These are phyloP conservation scores for Penicillium lagena DNA, from an alignment of 495 filamentous ascomycete species.

Conservation along the genomic window DNA sequence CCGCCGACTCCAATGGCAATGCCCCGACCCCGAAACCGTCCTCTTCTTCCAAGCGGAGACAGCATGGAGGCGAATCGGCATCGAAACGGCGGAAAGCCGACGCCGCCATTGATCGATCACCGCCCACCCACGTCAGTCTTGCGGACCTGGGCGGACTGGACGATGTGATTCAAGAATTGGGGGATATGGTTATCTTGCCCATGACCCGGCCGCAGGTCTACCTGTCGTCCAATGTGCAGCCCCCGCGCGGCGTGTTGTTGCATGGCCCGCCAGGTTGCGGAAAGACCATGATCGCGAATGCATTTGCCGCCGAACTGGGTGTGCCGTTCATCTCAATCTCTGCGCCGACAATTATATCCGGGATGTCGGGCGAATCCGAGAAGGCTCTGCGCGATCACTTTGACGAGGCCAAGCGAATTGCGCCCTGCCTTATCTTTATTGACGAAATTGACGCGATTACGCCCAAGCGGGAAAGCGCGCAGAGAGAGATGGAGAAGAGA, in stretches of 20 bases:
- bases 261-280: slow-evolving; percentile 94
- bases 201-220: slow-evolving; percentile 68
- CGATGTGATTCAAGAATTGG: slow-evolving; percentile 66
- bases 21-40: slow-evolving; percentile 12
- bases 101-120: slow-evolving; percentile 51
- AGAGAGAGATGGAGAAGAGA: slow-evolving; percentile 92
- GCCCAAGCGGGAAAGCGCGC: slow-evolving; percentile 88
- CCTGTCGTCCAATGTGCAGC: slow-evolving; percentile 51
- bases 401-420: slow-evolving; percentile 77
- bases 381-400: slow-evolving; percentile 90
- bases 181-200: slow-evolving; percentile 76
- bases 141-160: slow-evolving; percentile 84
- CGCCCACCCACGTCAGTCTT: slow-evolving; percentile 70
- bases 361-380: slow-evolving; percentile 95
- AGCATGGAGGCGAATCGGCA: slow-evolving; percentile 61
- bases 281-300: slow-evolving; percentile 90
- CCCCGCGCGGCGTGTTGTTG: slow-evolving; percentile 81
- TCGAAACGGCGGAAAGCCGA: slow-evolving; percentile 60
- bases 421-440: slow-evolving; percentile 89
- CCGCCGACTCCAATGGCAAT: slow-evolving; percentile 17
- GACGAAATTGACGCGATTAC: slow-evolving; percentile 97
- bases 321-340: slow-evolving; percentile 84
- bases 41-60: slow-evolving; percentile 40
- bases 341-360: slow-evolving; percentile 82
- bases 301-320: slow-evolving; percentile 78